Percentiles rank a stretch among this genome's conserved stretches.
These are phyloP conservation scores for Beauveria caledonica DNA, from an alignment of 2,329 filamentous ascomycete genomes.

Conservation along the genomic window DNA sequence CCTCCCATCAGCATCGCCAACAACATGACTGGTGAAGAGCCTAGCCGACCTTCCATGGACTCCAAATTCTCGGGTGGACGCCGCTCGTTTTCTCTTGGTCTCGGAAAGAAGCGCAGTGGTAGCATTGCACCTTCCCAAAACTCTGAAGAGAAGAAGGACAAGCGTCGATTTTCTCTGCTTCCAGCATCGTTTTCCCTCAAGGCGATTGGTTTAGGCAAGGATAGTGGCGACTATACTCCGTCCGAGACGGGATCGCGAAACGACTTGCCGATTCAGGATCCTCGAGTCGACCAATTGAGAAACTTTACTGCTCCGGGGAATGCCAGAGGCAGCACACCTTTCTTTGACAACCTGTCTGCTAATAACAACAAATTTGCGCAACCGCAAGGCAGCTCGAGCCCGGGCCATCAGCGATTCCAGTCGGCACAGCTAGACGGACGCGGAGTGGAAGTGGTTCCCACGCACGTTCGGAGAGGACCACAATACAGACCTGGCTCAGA, in stretches of 20 bases:
- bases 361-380: background rate
- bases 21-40: conserved; percentile 50
- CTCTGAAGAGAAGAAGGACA: conserved; percentile 48
- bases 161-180: conserved; percentile 64
- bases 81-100: conserved; percentile 61
- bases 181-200: conserved; percentile 57
- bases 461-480: conserved; percentile 36
- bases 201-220: conserved; percentile 52
- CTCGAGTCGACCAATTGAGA: conserved; percentile 21
- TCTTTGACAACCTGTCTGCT: conserved; percentile 27
- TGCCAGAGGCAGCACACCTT: conserved; percentile 27
- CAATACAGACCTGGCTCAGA: conserved; percentile 45
- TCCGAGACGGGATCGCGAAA: conserved; percentile 43
- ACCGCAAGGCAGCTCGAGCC: conserved; percentile 21
- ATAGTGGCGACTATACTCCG: conserved; percentile 38
- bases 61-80: conserved; percentile 48
- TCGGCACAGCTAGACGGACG: conserved; percentile 32
- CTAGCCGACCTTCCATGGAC: conserved; percentile 57
- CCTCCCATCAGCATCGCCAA: conserved; percentile 89
- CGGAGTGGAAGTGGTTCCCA: conserved; percentile 35
- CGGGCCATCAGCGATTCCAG: conserved; percentile 33
- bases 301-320: conserved; percentile 29
- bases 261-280: conserved; percentile 44
- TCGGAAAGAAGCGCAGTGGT: conserved; percentile 64
- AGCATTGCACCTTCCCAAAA: conserved; percentile 51